A percentile compares a stretch with the other conserved stretches of the same genome.
Evolutionary conservation across 306 rosid species (phyloP).

Genomic region (Parietaria judaica): DNA sequence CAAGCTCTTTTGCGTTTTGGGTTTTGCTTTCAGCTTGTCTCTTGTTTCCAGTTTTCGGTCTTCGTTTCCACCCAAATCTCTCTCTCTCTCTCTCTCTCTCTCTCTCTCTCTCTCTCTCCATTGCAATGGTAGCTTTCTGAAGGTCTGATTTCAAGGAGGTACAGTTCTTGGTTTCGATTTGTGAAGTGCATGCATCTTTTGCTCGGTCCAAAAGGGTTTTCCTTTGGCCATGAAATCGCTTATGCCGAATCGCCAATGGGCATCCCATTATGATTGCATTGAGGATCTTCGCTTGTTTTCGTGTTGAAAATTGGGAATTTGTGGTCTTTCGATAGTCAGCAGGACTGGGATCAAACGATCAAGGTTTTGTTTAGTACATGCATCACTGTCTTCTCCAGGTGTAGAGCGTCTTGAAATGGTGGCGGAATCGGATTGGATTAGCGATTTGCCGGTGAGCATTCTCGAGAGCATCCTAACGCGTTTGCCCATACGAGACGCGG

Average conservation of each 20-base stretch:
- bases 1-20: too few relatives aligned
- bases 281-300: too few relatives aligned
- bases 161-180: too few relatives aligned
- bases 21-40: too few relatives aligned
- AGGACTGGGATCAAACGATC: background rate
- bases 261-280: too few relatives aligned
- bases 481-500: conserved; percentile 71
- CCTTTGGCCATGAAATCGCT: too few relatives aligned
- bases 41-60: too few relatives aligned
- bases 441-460: conserved; percentile 82
- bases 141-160: too few relatives aligned
- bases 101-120: background rate
- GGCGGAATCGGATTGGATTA: conserved; percentile 51
- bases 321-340: background rate
- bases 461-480: conserved; percentile 55
- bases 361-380: conserved; percentile 16
- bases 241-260: too few relatives aligned
- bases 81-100: background rate
- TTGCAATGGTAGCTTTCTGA: too few relatives aligned
- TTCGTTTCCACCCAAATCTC: background rate
- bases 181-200: too few relatives aligned
- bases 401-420: conserved; percentile 26
- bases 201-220: too few relatives aligned
- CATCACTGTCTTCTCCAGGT: background rate
- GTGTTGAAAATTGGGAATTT: background rate